Evolutionary conservation across 2,329 filamentous ascomycete genomes (phyloP).

Genomic region (Fusarium cyanostomum): DNA sequence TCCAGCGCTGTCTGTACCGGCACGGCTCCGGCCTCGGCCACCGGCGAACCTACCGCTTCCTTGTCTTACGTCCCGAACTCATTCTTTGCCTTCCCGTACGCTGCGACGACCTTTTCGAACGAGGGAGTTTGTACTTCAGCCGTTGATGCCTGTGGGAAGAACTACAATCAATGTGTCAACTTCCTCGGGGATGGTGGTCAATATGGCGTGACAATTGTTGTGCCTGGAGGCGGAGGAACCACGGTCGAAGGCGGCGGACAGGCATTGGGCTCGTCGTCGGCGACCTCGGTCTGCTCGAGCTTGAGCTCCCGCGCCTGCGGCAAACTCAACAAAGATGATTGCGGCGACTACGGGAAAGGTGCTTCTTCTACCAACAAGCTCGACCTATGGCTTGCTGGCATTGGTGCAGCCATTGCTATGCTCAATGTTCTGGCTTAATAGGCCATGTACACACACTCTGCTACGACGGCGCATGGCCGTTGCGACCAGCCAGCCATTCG

Average conservation of each 20-base stretch:
- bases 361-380: conserved; percentile 20
- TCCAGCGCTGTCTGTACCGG: conserved; percentile 65
- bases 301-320: conserved; percentile 63
- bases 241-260: conserved; percentile 57
- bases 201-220: conserved; percentile 65
- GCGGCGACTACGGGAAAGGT: conserved; percentile 42
- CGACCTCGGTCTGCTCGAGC: conserved; percentile 65
- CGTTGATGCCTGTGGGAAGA: conserved; percentile 60
- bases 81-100: conserved; percentile 69
- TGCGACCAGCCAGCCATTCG: background rate
- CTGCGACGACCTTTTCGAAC: conserved; percentile 62
- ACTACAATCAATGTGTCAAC: conserved; percentile 63
- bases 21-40: conserved; percentile 56
- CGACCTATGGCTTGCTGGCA: conserved; percentile 14
- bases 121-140: conserved; percentile 62
- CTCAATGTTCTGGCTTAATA: conserved; percentile 22
- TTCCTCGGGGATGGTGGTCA: conserved; percentile 55
- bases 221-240: conserved; percentile 62
- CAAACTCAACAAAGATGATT: conserved; percentile 53
- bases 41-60: conserved; percentile 48
- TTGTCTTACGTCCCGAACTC: conserved; percentile 65
- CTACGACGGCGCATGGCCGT: background rate
- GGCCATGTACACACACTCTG: background rate
- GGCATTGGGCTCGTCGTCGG: conserved; percentile 56
- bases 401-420: conserved; percentile 26